Evolutionary conservation across 2,329 filamentous ascomycete species (phyloP).

Genomic region (Onygenales sp.): DNA sequence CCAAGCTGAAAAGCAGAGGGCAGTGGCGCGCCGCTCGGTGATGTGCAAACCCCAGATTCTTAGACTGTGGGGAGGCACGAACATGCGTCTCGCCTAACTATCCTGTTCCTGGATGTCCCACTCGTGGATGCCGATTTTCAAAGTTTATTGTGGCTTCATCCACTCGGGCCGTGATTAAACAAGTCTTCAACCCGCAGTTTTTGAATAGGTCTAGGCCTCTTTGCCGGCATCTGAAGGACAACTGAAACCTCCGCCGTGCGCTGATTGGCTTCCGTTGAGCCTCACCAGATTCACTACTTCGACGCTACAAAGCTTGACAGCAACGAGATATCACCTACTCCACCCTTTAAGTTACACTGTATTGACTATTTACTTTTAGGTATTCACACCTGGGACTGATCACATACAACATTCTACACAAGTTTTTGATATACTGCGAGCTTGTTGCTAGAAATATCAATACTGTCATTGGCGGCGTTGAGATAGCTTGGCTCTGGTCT

Average conservation of each 20-base stretch:
- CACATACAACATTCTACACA: too few relatives aligned
- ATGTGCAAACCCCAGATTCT: neutral
- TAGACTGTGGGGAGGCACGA: neutral
- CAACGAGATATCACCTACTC: neutral
- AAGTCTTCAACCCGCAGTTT: neutral
- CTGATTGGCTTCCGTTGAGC: neutral
- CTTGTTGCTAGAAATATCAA: too few relatives aligned
- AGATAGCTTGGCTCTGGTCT: too few relatives aligned
- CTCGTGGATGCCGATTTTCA: neutral
- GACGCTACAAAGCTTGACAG: neutral
- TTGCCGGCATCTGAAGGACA: neutral
- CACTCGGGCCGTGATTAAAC: neutral
- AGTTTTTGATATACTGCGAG: too few relatives aligned
- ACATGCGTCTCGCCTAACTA: slow-evolving; percentile 4
- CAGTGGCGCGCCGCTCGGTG: neutral
- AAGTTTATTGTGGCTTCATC: neutral
- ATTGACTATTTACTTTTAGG: neutral
- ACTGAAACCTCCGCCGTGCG: neutral
- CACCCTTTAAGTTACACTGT: too few relatives aligned
- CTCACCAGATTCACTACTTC: neutral
- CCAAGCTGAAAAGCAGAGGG: too few relatives aligned
- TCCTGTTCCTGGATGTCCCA: slow-evolving; percentile 6
- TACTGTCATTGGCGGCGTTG: too few relatives aligned
- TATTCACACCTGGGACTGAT: neutral
- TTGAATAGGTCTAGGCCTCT: neutral